Base-by-base conservation (phyloP, 2,329 filamentous ascomycete genomes). In the Xylaria sp. region DNA sequence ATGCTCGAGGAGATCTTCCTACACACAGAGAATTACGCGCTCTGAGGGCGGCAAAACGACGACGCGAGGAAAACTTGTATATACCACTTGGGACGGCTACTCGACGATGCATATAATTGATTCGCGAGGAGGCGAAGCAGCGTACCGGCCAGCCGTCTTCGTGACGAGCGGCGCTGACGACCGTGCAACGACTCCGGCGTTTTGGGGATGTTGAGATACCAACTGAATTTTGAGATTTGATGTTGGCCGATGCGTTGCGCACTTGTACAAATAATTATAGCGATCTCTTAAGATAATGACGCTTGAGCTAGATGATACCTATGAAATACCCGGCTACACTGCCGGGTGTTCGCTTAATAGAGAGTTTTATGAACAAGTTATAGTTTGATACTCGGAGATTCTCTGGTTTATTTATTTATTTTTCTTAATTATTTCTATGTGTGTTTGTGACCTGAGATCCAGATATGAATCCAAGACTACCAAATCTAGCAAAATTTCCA, bases 1-100 rank as follows among this genome's bases (percentile, higher is more conserved):
- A 86, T 87, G 74, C 87, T 91, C 55, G 94, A 97, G 77, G 95
- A 97, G 85, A 92, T 98, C 63, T 97, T 94, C 79, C 80, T 97
- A 78, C 95, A 97, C 82, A 93, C 94, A 3, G 95, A 98, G 84
- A 97, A 97, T 79, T 97, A 97, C 82, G 93, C 94, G 60, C 84
- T 97, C 70, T 97, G 80, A 65, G 25, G 30, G 36, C 5, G 25
- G 30, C 15, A 41, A 34, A 45, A 10, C n/a, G 15, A 15, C 46
- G 25, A 39, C 6, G 7, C n/a, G 48, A 48, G 61, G 43, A 34
- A 45, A 43, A 39, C 48, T 39, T 71, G 67, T 71, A 70, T 68
- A 70, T 71, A 70, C 13, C n/a, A 56, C 12, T 18, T 34, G 25
- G 30, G 53, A 28, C 28, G 50, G 39, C 50, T 5, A 25, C n/a